Conservation (phyloP, 2,329 filamentous ascomycete species). For the Colletotrichum australisinense region DNA sequence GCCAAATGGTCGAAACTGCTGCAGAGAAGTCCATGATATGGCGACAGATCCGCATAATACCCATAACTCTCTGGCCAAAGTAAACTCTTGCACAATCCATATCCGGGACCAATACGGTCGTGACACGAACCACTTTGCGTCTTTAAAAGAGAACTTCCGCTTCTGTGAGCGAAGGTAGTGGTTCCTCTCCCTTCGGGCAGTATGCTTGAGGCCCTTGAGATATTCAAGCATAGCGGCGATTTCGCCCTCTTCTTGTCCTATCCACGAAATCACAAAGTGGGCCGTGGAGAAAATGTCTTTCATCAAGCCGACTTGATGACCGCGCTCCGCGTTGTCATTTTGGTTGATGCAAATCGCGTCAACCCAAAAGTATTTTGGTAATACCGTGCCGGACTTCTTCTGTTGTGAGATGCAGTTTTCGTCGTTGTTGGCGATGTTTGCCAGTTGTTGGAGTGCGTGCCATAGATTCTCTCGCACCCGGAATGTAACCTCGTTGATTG, state of each 20-base stretch:
- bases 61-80: constrained; percentile 3
- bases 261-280: constrained; percentile 47
- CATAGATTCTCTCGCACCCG: constrained; percentile 7
- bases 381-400: neutral
- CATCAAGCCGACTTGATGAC: constrained; percentile 52
- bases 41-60: constrained; percentile 9
- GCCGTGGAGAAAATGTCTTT: constrained; percentile 50
- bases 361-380: constrained; percentile 45
- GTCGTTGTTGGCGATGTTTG: neutral
- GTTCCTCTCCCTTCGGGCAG: constrained; percentile 37
- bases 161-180: constrained; percentile 33
- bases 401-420: neutral
- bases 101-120: constrained; percentile 14
- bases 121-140: constrained; percentile 5
- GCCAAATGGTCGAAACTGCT: constrained; percentile 12
- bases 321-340: constrained; percentile 47
- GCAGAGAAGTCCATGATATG: neutral
- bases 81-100: constrained; percentile 24
- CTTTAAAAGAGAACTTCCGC: constrained; percentile 10
- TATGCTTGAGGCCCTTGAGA: constrained; percentile 38
- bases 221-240: constrained; percentile 5
- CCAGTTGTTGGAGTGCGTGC: constrained; percentile 5
- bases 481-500: neutral
- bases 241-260: constrained; percentile 39
- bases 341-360: constrained; percentile 55